A percentile compares a stretch with the other conserved stretches of the same genome.
Evolutionary conservation across 768 basidiomycete species (phyloP).

Genomic region (Auricularia sp.): DNA sequence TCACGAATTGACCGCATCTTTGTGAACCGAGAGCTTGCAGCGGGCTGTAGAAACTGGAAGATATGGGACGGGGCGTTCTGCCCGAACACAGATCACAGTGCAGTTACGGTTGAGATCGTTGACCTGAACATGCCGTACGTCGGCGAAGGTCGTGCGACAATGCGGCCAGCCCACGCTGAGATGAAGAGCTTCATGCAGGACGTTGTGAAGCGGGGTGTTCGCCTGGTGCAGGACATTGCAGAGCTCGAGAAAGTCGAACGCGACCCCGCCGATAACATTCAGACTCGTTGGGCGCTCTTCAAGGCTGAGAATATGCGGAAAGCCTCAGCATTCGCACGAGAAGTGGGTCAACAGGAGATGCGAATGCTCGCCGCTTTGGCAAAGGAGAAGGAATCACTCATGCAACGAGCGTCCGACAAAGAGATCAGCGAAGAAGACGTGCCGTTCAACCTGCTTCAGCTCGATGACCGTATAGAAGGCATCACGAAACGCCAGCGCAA

Average conservation of each 20-base stretch:
- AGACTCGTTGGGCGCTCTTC: not conserved
- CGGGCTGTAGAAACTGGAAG: not conserved
- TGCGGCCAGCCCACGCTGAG: not conserved
- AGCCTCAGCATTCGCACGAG: not conserved
- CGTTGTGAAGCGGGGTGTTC: not conserved
- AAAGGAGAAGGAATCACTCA: not conserved
- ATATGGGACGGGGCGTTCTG: not conserved
- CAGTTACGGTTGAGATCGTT: not conserved
- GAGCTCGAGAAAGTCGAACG: not conserved
- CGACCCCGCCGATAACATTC: not conserved
- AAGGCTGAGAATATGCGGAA: not conserved
- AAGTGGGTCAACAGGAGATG: not conserved
- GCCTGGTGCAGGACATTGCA: not conserved
- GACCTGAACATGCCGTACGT: not conserved
- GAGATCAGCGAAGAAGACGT: not conserved
- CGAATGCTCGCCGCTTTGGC: not conserved
- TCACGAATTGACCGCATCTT: not conserved
- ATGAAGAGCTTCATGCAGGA: not conserved
- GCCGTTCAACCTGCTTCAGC: not conserved
- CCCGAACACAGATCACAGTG: not conserved
- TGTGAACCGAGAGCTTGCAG: not conserved
- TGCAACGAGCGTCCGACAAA: not conserved
- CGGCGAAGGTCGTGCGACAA: not conserved
- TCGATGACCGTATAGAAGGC: not conserved
- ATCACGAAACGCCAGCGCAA: not conserved